Evolutionary conservation across 75 land plant genomes (phyloP).

Genomic region (Selaginella tamariscina): DNA sequence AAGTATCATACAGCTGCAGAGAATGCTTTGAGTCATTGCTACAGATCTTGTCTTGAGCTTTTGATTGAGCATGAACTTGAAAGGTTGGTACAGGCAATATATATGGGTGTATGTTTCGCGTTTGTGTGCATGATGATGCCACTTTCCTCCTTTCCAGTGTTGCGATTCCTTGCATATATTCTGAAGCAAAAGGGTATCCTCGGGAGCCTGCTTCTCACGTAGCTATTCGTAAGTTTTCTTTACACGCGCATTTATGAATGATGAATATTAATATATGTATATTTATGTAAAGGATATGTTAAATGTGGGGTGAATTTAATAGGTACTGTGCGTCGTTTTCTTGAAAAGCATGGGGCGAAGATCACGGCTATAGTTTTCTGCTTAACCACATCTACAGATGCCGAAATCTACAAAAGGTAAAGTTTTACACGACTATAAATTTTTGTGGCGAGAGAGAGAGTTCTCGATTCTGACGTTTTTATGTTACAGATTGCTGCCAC

Average conservation of each 20-base stretch:
- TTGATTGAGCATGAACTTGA: slow-evolving; percentile 76
- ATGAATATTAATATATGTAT: too few species aligned
- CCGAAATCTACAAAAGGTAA: slow-evolving; percentile 91
- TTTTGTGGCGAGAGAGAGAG: background rate
- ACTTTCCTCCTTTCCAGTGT: slow-evolving; percentile 42
- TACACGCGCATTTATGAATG: too few species aligned
- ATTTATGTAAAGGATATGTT: too few species aligned
- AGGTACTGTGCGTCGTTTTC: slow-evolving; percentile 91
- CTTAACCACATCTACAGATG: slow-evolving; percentile 57
- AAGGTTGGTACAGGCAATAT: slow-evolving; percentile 66
- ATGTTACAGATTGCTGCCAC: slow-evolving; percentile 73
- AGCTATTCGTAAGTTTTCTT: slow-evolving; percentile 62
- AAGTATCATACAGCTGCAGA: slow-evolving; percentile 99
- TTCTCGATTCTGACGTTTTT: background rate
- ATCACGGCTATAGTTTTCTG: slow-evolving; percentile 86
- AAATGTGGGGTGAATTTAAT: slow-evolving; percentile 11
- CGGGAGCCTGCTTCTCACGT: slow-evolving; percentile 99
- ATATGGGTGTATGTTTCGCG: too few species aligned
- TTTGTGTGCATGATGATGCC: background rate
- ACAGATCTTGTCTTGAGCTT: slow-evolving; percentile 90
- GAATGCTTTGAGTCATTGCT: slow-evolving; percentile 98
- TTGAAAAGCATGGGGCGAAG: slow-evolving; percentile 87
- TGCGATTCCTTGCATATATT: slow-evolving; percentile 88
- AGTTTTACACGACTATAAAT: background rate
- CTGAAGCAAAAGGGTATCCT: slow-evolving; percentile 92